A percentile compares a stretch with the other conserved stretches of the same genome.
phyloP scores from a whole-genome alignment of 2,329 filamentous ascomycete genomes.

The Boeremia lycopersici region DNA sequence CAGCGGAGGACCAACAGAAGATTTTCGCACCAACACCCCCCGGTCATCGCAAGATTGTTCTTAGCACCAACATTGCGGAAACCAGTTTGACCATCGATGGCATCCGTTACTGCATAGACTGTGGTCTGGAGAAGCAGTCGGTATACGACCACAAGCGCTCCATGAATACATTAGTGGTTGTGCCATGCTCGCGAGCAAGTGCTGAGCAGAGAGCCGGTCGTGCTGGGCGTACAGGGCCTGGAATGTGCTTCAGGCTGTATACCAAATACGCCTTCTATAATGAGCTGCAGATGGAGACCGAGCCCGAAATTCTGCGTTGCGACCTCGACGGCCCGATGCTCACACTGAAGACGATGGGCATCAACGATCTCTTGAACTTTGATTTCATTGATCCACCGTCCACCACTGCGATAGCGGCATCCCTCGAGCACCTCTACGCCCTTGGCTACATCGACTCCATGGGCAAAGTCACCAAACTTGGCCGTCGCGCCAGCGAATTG shows the following conservation, averaged over 20 bases:
- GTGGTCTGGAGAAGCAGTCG: conserved; percentile 94
- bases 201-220: conserved; percentile 92
- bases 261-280: conserved; percentile 95
- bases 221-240: conserved; percentile 88
- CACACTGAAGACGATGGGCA: conserved; percentile 85
- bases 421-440: conserved; percentile 89
- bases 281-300: conserved; percentile 90
- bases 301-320: conserved; percentile 89
- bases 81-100: conserved; percentile 95
- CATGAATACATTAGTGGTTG: conserved; percentile 90
- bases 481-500: conserved; percentile 94
- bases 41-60: conserved; percentile 83
- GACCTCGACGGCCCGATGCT: conserved; percentile 86
- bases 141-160: conserved; percentile 89
- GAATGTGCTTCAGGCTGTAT: conserved; percentile 92
- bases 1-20: conserved; percentile 86
- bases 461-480: conserved; percentile 87
- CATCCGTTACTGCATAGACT: conserved; percentile 94
- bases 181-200: conserved; percentile 87
- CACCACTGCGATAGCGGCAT: conserved; percentile 84
- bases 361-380: conserved; percentile 91
- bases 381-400: conserved; percentile 96
- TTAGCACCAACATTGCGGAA: conserved; percentile 97
- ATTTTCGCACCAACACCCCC: conserved; percentile 94
- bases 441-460: conserved; percentile 87